These are phyloP conservation scores for Mimosa bimucronata DNA, from an alignment of 306 rosid genomes.

Conservation along the genomic window DNA sequence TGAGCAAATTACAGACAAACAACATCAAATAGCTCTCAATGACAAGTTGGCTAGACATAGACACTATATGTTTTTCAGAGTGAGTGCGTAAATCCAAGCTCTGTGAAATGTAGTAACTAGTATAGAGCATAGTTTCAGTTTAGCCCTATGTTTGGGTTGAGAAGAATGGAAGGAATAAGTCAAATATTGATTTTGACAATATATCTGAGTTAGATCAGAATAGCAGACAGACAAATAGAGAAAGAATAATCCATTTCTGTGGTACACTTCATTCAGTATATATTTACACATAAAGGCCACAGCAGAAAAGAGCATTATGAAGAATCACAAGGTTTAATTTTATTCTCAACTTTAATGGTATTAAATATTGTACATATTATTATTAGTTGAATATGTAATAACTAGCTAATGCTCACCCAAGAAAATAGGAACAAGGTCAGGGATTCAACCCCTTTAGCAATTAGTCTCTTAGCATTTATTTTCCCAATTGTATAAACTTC, in stretches of 20 bases:
- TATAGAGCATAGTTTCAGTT: slow-evolving; percentile 11
- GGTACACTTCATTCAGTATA: neutral
- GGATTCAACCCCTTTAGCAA: neutral
- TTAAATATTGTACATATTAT: neutral
- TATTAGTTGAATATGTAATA: neutral
- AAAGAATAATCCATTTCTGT: neutral
- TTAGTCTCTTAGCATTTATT: neutral
- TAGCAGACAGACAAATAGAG: neutral
- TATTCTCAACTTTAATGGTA: neutral
- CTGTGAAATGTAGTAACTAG: slow-evolving; percentile 19
- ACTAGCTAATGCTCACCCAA: neutral
- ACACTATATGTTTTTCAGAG: neutral
- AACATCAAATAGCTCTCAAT: slow-evolving; percentile 27
- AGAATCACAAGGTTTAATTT: neutral
- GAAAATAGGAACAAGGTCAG: neutral
- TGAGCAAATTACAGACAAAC: slow-evolving; percentile 30
- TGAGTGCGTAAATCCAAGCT: neutral
- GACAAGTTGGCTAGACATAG: slow-evolving; percentile 15
- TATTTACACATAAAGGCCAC: neutral
- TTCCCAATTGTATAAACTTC: neutral
- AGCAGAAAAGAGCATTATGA: neutral
- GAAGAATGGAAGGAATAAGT: neutral
- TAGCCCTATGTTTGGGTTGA: slow-evolving; percentile 5
- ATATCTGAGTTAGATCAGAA: neutral
- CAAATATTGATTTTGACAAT: neutral